A percentile compares a stretch with the other conserved stretches of the same genome.
phyloP scores from a whole-genome alignment of 2,329 filamentous ascomycete species.

The Colletotrichum godetiae region DNA sequence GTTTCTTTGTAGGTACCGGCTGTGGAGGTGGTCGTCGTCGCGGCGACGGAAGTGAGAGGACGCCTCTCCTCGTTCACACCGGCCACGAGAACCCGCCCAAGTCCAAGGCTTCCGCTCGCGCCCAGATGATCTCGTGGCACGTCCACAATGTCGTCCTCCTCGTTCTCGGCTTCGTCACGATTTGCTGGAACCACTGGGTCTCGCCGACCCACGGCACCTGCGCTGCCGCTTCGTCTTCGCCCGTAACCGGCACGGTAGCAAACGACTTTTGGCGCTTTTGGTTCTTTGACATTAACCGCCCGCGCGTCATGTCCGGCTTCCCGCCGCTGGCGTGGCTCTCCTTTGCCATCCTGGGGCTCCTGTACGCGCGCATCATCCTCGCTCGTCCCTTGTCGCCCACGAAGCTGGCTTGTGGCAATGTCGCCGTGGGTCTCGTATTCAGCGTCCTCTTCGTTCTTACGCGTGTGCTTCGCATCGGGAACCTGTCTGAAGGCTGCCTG shows the following conservation, averaged over 20 bases:
- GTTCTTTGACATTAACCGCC: slow-evolving; percentile 49
- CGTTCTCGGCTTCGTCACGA: slow-evolving; percentile 48
- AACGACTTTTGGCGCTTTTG: slow-evolving; percentile 49
- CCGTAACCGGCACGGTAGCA: slow-evolving; percentile 26
- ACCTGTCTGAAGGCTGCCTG: slow-evolving; percentile 56
- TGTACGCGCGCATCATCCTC: slow-evolving; percentile 54
- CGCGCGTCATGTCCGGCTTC: slow-evolving; percentile 51
- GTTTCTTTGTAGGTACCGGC: not conserved
- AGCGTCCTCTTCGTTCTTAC: slow-evolving; percentile 53
- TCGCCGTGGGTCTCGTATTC: slow-evolving; percentile 44
- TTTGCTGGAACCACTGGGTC: slow-evolving; percentile 60
- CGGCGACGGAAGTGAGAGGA: slow-evolving; percentile 38
- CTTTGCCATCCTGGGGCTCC: slow-evolving; percentile 55
- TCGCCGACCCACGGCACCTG: slow-evolving; percentile 54
- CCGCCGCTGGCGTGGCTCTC: slow-evolving; percentile 60
- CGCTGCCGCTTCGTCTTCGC: slow-evolving; percentile 13
- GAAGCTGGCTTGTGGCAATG: slow-evolving; percentile 43
- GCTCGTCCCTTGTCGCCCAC: slow-evolving; percentile 45
- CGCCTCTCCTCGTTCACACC: slow-evolving; percentile 43
- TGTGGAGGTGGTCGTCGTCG: not conserved
- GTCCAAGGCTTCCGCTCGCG: slow-evolving; percentile 11
- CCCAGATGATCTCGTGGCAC: slow-evolving; percentile 50
- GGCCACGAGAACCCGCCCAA: not conserved
- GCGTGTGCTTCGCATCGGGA: slow-evolving; percentile 53
- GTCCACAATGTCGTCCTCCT: slow-evolving; percentile 51